phyloP scores from a whole-genome alignment of 2,329 filamentous ascomycete species.

The Thelonectria discophora region DNA sequence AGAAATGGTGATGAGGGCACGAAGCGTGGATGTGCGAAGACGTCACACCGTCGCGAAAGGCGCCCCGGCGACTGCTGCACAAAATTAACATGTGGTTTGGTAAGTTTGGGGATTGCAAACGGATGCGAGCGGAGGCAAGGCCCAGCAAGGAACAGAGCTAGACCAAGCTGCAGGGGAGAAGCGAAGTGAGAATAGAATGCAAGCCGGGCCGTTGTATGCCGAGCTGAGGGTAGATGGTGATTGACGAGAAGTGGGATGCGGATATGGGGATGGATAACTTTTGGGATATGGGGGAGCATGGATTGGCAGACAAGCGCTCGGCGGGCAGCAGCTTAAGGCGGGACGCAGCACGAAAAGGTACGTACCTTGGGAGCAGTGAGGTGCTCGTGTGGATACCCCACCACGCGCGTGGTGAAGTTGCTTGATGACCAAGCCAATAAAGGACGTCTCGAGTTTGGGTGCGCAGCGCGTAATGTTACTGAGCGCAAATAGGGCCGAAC shows the following conservation, averaged over 20 bases:
- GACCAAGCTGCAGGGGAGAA: constrained; percentile 8
- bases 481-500: background rate
- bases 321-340: no score
- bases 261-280: constrained; percentile 38
- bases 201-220: constrained; percentile 23
- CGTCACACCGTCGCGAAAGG: constrained; percentile 62
- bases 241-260: constrained; percentile 35
- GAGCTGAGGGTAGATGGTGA: constrained; percentile 28
- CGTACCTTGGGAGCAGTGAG: constrained; percentile 21
- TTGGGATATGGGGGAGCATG: constrained; percentile 40
- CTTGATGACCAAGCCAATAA: background rate
- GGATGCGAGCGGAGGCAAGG: constrained; percentile 31
- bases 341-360: background rate
- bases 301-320: constrained; percentile 42
- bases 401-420: constrained; percentile 22
- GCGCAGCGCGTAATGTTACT: background rate
- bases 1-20: constrained; percentile 45
- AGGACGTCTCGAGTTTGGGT: background rate
- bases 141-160: constrained; percentile 4
- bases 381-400: constrained; percentile 51
- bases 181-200: constrained; percentile 21
- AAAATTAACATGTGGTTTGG: constrained; percentile 66
- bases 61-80: constrained; percentile 62
- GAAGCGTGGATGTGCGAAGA: constrained; percentile 57
- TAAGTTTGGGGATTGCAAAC: constrained; percentile 36